Evolutionary conservation across 148 eudicot species (phyloP), one percentile per base, ranked within the genome.

Genomic region (Rhododendron kiyosumense): DNA sequence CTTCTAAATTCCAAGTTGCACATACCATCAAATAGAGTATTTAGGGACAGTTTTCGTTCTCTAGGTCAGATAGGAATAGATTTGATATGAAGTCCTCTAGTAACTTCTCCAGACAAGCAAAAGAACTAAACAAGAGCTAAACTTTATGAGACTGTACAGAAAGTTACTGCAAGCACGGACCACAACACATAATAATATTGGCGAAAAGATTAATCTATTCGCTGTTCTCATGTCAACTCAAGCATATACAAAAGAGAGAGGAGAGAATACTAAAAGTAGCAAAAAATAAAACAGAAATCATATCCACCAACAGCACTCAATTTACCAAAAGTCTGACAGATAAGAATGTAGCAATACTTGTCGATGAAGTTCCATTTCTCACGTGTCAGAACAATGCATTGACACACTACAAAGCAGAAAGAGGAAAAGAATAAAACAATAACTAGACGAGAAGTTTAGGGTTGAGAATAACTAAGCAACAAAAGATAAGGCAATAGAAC

Each of bases 401-500:
- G 85, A 67, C 76, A 83, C 18, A 38, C 51, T 65, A 65, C 15
- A 83, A 69, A 67, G 51, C 54, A 7, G 49, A 45, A 46, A 83
- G 78, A 83, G 78, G 49, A 3, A n/a, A 54, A 51, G 15, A 48
- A 34, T 18, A 49, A 63, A 80, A 74, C 18, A 36, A 24, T 54
- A 57, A 22, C 65, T 34, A 14, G 36, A 34, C 12, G 24, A 52
- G 69, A 22, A 73, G 82, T 28, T 74, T 49, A 28, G 0, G 22
- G 77, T n/a, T 78, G 20, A 28, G 32, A 67, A 45, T n/a, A 36
- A 45, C 32, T 45, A 83, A 83, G 78, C 57, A 67, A 30, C 26
- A 69, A 67, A 69, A 63, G 48, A 38, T 49, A 41, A 81, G 76
- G 71, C n/a, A 28, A 85, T 15, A 78, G 54, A 79, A 92, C 90